Percentiles rank a stretch among this genome's conserved stretches.
These are phyloP conservation scores for Pichia sporocuriosa DNA, from an alignment of 805 yeast genomes.

Conservation along the genomic window DNA sequence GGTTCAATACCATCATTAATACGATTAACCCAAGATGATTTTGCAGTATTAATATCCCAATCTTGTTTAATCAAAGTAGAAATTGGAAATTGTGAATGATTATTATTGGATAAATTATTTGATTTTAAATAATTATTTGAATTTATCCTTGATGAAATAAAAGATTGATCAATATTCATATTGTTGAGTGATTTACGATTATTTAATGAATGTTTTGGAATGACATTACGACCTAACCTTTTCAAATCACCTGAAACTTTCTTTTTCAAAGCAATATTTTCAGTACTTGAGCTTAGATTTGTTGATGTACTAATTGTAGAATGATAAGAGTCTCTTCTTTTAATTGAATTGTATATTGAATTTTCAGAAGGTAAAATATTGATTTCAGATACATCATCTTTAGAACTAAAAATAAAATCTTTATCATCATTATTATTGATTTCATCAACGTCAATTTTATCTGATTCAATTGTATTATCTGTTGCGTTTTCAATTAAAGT, in stretches of 20 bases:
- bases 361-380: too few species aligned
- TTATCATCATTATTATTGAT: too few species aligned
- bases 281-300: not conserved
- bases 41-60: constrained; percentile 35
- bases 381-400: too few species aligned
- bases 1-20: constrained; percentile 29
- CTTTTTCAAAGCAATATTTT: not conserved
- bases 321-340: not conserved
- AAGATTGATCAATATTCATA: not conserved
- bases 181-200: constrained; percentile 1
- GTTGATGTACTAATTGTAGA: not conserved
- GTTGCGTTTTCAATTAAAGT: too few species aligned
- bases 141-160: not conserved
- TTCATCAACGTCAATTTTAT: too few species aligned
- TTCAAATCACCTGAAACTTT: not conserved
- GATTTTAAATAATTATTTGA: not conserved
- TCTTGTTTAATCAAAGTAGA: constrained; percentile 22
- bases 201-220: not conserved
- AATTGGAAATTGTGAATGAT: not conserved
- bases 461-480: too few species aligned
- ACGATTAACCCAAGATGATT: constrained; percentile 57
- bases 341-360: too few species aligned
- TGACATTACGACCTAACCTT: not conserved
- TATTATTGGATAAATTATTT: not conserved
- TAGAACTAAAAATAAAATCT: too few species aligned